A percentile compares a stretch with the other conserved stretches of the same genome.
Evolutionary conservation across 768 basidiomycete genomes (phyloP).

Genomic region (Hygrocybe coccinea): DNA sequence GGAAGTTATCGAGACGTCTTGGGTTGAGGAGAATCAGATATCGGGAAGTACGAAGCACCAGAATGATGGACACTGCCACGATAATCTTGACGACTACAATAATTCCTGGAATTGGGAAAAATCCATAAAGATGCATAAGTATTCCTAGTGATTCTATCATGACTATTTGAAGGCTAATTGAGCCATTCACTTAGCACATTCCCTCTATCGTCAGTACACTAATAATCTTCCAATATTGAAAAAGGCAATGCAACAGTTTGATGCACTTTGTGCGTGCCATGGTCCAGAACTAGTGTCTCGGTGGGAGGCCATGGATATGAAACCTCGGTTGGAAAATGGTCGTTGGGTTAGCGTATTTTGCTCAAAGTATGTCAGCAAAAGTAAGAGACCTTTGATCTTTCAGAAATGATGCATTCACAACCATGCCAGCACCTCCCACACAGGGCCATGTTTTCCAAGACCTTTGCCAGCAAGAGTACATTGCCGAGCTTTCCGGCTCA

Average conservation of each 20-base stretch:
- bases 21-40: conserved; percentile 22
- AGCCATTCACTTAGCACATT: not conserved
- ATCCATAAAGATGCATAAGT: conserved; percentile 2
- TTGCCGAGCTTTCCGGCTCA: not conserved
- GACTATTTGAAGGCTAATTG: not conserved
- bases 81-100: conserved; percentile 19
- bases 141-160: no score
- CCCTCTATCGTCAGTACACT: not conserved
- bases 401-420: not conserved
- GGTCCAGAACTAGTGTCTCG: not conserved
- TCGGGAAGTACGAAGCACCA: conserved; percentile 23
- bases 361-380: not conserved
- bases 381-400: not conserved
- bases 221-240: not conserved
- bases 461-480: conserved; percentile 1
- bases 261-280: not conserved
- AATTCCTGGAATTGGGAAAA: conserved; percentile 26
- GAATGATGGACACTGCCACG: conserved; percentile 27
- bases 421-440: not conserved
- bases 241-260: not conserved
- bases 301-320: not conserved
- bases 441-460: not conserved
- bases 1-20: conserved; percentile 26
- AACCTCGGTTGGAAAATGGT: not conserved
- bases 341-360: not conserved